A percentile compares a stretch with the other conserved stretches of the same genome.
Conservation (phyloP, 2,329 filamentous ascomycete genomes). For the Periglandula ipomoeae region DNA sequence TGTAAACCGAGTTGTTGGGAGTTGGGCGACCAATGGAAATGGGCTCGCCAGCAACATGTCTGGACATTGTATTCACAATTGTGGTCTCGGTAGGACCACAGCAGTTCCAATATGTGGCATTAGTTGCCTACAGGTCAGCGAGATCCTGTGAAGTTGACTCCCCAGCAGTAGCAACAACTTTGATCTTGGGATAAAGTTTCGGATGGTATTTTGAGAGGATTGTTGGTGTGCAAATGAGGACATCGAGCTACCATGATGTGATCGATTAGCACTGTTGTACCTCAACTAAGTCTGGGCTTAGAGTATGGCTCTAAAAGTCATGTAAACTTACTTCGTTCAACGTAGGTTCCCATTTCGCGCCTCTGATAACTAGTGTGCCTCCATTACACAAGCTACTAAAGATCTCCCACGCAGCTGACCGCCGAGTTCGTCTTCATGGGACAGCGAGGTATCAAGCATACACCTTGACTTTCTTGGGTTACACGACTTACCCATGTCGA, state of each 20-base stretch:
- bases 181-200: constrained; percentile 39
- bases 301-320: not conserved
- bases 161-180: constrained; percentile 44
- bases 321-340: constrained; percentile 30
- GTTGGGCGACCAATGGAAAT: constrained; percentile 47
- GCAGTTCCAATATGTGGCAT: constrained; percentile 43
- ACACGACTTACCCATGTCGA: constrained; percentile 47
- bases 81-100: constrained; percentile 53
- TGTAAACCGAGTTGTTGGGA: constrained; percentile 47
- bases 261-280: not conserved
- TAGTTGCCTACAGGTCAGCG: constrained; percentile 46
- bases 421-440: constrained; percentile 8
- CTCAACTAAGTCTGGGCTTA: not conserved
- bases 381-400: constrained; percentile 47
- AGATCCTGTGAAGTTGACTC: constrained; percentile 40
- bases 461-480: not conserved
- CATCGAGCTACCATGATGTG: constrained; percentile 31
- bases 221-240: constrained; percentile 46
- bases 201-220: constrained; percentile 42
- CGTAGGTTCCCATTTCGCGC: constrained; percentile 37
- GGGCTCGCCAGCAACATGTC: constrained; percentile 33
- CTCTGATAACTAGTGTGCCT: constrained; percentile 44
- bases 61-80: constrained; percentile 48
- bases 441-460: not conserved
- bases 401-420: constrained; percentile 50